A percentile compares a stretch with the other conserved stretches of the same genome.
Conservation (phyloP, 2,329 filamentous ascomycete genomes). For the Fusarium sacchari region DNA sequence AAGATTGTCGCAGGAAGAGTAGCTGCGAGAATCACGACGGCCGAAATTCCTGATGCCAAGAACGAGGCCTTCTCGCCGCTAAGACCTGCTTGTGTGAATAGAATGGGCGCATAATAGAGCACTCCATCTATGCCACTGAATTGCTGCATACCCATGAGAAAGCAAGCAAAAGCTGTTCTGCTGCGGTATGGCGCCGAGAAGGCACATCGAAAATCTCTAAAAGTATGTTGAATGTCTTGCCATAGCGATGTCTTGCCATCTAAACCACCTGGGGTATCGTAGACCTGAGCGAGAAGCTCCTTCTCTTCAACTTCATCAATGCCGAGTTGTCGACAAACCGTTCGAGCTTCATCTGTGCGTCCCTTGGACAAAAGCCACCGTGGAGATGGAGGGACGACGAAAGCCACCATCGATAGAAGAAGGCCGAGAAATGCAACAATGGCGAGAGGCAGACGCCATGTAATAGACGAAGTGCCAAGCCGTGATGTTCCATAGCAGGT, state of each 20-base stretch:
- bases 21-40: slow-evolving; percentile 63
- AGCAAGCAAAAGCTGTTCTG: slow-evolving; percentile 63
- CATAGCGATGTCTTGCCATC: slow-evolving; percentile 44
- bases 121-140: slow-evolving; percentile 70
- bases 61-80: slow-evolving; percentile 62
- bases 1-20: slow-evolving; percentile 65
- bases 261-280: slow-evolving; percentile 18
- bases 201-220: slow-evolving; percentile 46
- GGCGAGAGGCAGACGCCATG: slow-evolving; percentile 66
- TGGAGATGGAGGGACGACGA: slow-evolving; percentile 61
- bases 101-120: slow-evolving; percentile 68
- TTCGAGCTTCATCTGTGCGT: slow-evolving; percentile 55
- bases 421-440: slow-evolving; percentile 49
- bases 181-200: slow-evolving; percentile 53
- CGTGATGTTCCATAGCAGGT: slow-evolving; percentile 66
- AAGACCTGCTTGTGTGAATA: slow-evolving; percentile 70
- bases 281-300: slow-evolving; percentile 46
- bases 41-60: slow-evolving; percentile 68
- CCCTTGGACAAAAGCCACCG: slow-evolving; percentile 63
- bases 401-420: slow-evolving; percentile 44
- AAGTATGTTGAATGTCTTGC: slow-evolving; percentile 43
- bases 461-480: slow-evolving; percentile 55
- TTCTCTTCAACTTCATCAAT: slow-evolving; percentile 57
- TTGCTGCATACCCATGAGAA: slow-evolving; percentile 69
- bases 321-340: slow-evolving; percentile 52